These are phyloP conservation scores for Stygiomarasmius scandens DNA, from an alignment of 1,284 basidiomycete species.

Conservation along the genomic window DNA sequence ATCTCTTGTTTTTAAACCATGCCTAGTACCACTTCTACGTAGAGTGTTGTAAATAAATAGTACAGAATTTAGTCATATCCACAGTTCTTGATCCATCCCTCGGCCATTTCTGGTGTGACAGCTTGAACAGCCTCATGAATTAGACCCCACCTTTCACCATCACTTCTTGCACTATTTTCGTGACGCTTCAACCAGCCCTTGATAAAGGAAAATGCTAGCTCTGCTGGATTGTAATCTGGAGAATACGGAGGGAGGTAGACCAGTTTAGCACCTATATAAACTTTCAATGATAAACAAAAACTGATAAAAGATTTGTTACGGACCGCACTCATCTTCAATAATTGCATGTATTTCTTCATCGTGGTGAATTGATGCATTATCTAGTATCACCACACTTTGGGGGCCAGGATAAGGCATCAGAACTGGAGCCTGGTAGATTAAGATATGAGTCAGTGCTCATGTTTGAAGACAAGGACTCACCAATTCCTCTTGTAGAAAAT, in stretches of 20 bases:
- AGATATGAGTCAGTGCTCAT: background rate
- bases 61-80: background rate
- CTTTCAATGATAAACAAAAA: background rate
- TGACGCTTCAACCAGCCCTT: slow-evolving; percentile 1
- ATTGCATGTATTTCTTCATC: background rate
- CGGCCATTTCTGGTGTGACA: background rate
- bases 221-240: slow-evolving; percentile 3
- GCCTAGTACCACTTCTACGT: background rate
- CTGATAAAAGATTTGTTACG: background rate
- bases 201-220: slow-evolving; percentile 1
- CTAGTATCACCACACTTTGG: background rate
- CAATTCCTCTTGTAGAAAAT: slow-evolving; percentile 28
- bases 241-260: slow-evolving; percentile 5
- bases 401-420: slow-evolving; percentile 7
- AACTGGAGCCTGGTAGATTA: background rate
- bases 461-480: slow-evolving; percentile 16
- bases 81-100: background rate
- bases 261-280: slow-evolving; percentile 1
- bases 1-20: too few relatives aligned
- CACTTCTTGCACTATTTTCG: background rate
- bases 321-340: background rate
- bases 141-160: background rate
- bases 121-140: background rate
- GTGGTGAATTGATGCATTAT: slow-evolving; percentile 1
- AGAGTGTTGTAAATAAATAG: too few relatives aligned